phyloP scores from a whole-genome alignment of 2,329 filamentous ascomycete species.

The Pyricularia sp. region DNA sequence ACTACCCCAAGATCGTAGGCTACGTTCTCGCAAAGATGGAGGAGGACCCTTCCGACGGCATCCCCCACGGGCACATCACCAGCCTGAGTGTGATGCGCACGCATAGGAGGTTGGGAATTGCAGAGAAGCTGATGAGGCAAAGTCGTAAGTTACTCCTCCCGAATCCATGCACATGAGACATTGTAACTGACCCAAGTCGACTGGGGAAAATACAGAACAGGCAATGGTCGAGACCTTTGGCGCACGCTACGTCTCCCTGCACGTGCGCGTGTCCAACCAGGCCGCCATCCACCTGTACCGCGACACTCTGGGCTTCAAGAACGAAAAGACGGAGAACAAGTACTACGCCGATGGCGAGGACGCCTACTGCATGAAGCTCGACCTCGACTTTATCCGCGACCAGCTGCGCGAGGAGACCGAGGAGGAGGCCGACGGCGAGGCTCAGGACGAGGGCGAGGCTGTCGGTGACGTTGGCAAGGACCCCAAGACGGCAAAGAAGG shows the following conservation, averaged over 20 bases:
- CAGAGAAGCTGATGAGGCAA: constrained; percentile 96
- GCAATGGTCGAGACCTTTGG: constrained; percentile 95
- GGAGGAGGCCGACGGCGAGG: constrained; percentile 26
- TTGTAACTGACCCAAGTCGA: background rate
- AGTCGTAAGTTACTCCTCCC: constrained; percentile 48
- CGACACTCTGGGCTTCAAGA: constrained; percentile 78
- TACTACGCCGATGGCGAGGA: constrained; percentile 98
- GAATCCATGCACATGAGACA: background rate
- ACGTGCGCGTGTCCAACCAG: constrained; percentile 87
- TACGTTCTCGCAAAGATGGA: constrained; percentile 99
- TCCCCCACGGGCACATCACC: constrained; percentile 93
- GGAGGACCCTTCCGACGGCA: constrained; percentile 82
- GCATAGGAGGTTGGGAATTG: constrained; percentile 78
- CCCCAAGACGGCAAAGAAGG: constrained; percentile 26
- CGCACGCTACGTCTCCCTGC: constrained; percentile 85
- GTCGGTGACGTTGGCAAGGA: constrained; percentile 53
- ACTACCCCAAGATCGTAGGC: constrained; percentile 94
- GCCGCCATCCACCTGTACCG: constrained; percentile 88
- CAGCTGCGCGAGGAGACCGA: constrained; percentile 28
- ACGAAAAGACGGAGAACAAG: constrained; percentile 73
- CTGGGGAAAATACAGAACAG: constrained; percentile 43
- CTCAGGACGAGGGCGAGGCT: constrained; percentile 53
- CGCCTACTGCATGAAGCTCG: constrained; percentile 85
- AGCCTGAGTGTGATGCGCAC: constrained; percentile 93
- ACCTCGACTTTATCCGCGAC: constrained; percentile 51